Evolutionary conservation across 495 filamentous ascomycete genomes (phyloP).

Genomic region (Hypomontagnella monticulosa): DNA sequence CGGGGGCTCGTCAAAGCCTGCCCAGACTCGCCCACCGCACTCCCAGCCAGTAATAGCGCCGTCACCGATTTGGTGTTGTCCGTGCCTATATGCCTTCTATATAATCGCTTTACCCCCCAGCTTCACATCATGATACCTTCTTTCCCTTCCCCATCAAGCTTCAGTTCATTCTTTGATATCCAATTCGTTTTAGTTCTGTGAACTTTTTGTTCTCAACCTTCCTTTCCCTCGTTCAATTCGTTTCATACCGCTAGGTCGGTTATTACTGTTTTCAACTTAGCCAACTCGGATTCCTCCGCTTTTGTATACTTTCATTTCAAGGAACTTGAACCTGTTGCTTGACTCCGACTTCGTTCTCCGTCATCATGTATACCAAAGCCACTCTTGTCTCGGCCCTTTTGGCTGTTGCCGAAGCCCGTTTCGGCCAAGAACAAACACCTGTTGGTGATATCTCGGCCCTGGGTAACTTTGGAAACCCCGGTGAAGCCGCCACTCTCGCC

Average conservation of each 20-base stretch:
- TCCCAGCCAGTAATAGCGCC: constrained; percentile 13
- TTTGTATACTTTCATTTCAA: constrained; percentile 47
- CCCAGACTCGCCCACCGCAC: constrained; percentile 3
- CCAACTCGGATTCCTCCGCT: constrained; percentile 48
- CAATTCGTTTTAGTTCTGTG: constrained; percentile 58
- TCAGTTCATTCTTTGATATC: constrained; percentile 44
- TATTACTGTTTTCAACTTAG: constrained; percentile 37
- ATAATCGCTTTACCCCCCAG: constrained; percentile 31
- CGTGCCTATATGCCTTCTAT: constrained; percentile 12
- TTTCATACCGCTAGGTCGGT: constrained; percentile 54
- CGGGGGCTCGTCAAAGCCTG: constrained; percentile 39
- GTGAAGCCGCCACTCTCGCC: constrained; percentile 64
- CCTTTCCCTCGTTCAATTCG: constrained; percentile 47
- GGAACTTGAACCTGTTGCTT: constrained; percentile 35
- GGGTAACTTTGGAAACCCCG: constrained; percentile 58
- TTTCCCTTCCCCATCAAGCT: constrained; percentile 38
- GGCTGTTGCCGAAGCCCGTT: constrained; percentile 63
- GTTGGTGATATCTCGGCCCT: constrained; percentile 56
- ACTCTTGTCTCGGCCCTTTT: constrained; percentile 53
- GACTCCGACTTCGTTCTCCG: constrained; percentile 31
- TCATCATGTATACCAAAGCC: constrained; percentile 59
- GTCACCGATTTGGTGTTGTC: constrained; percentile 4
- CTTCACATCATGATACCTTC: constrained; percentile 24
- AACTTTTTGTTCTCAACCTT: constrained; percentile 50
- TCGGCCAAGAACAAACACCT: constrained; percentile 62